Percentiles rank a stretch among this genome's conserved stretches.
These are phyloP conservation scores for Anisogramma anomala DNA, from an alignment of 2,329 filamentous ascomycete species.

Conservation along the genomic window DNA sequence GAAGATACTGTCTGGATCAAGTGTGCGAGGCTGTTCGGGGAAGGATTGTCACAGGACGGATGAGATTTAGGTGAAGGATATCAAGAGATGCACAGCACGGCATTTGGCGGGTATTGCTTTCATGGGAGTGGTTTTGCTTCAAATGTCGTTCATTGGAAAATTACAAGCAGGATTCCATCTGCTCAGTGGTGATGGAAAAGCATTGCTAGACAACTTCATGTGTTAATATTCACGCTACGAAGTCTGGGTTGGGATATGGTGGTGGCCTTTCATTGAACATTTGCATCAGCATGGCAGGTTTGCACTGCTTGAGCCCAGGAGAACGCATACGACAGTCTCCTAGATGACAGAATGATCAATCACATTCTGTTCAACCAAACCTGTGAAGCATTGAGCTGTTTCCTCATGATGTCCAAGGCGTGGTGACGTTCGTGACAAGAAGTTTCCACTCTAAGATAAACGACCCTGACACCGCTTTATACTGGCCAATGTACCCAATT, in stretches of 20 bases:
- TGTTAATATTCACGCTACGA: neutral
- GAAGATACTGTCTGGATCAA: slow-evolving; percentile 16
- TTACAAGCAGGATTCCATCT: neutral
- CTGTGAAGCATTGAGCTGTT: too few relatives aligned
- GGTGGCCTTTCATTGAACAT: slow-evolving; percentile 3
- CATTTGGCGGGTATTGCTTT: neutral
- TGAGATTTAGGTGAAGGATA: neutral
- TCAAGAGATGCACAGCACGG: neutral
- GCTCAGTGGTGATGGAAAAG: neutral
- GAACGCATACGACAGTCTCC: neutral
- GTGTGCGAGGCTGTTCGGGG: neutral
- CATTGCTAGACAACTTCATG: neutral
- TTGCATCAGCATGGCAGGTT: slow-evolving; percentile 1
- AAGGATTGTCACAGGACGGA: neutral
- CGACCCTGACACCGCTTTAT: too few relatives aligned
- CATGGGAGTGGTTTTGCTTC: neutral
- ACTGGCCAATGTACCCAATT: too few relatives aligned
- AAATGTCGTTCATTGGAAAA: neutral
- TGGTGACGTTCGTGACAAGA: too few relatives aligned
- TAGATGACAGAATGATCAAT: neutral
- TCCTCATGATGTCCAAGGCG: too few relatives aligned
- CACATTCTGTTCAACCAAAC: neutral
- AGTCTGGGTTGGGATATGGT: neutral
- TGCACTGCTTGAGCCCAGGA: neutral
- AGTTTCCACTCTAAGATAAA: too few relatives aligned